Conservation (phyloP, 768 basidiomycete genomes). For the Tylopilus subfusipes region DNA sequence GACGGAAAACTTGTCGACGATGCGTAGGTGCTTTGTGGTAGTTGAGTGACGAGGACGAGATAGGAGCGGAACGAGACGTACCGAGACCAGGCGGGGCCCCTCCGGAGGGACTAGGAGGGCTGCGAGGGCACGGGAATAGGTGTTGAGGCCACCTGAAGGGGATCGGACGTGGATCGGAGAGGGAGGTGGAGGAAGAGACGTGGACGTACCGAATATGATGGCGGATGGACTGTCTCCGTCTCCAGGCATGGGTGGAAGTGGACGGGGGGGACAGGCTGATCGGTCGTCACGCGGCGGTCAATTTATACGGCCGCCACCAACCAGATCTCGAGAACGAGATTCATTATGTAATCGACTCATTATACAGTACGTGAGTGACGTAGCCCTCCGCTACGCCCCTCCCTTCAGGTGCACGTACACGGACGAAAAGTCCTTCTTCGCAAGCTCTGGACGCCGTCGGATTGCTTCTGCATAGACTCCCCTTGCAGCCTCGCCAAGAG, state of each 20-base stretch:
- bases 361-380: background rate
- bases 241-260: constrained; percentile 32
- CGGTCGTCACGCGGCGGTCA: constrained; percentile 19
- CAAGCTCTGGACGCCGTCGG: constrained; percentile 53
- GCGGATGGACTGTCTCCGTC: constrained; percentile 51
- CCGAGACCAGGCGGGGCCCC: constrained; percentile 69
- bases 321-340: background rate
- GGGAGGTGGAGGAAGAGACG: background rate
- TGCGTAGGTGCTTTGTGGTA: constrained; percentile 52
- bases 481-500: constrained; percentile 63
- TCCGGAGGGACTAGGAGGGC: constrained; percentile 62
- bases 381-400: background rate
- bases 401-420: constrained; percentile 64
- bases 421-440: constrained; percentile 74
- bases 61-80: constrained; percentile 36
- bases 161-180: constrained; percentile 8
- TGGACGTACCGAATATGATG: constrained; percentile 69
- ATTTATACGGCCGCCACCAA: constrained; percentile 23
- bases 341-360: background rate
- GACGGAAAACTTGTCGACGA: constrained; percentile 75
- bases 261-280: constrained; percentile 13
- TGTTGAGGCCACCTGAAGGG: constrained; percentile 71
- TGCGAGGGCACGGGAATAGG: constrained; percentile 70
- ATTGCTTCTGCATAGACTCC: constrained; percentile 59
- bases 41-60: constrained; percentile 5